Evolutionary conservation across 345 rosid species (phyloP).

Genomic region (Salix brachista): DNA sequence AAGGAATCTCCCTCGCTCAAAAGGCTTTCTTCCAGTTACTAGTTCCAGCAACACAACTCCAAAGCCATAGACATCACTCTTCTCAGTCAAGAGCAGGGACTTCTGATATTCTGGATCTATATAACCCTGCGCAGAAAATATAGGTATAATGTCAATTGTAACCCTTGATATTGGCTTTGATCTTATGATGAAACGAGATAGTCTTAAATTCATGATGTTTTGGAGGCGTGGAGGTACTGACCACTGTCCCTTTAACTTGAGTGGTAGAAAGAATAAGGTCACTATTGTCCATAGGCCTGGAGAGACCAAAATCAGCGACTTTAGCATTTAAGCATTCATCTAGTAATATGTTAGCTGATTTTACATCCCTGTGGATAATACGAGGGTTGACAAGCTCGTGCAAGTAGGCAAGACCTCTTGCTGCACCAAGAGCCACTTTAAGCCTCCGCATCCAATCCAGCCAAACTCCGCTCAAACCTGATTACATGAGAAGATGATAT

Average conservation of each 20-base stretch:
- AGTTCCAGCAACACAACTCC: constrained; percentile 85
- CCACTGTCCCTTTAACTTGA: constrained; percentile 97
- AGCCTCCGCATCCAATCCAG: constrained; percentile 41
- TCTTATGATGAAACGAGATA: too few relatives aligned
- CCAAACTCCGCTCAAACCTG: too few relatives aligned
- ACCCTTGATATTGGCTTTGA: too few relatives aligned
- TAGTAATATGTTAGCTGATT: constrained; percentile 71
- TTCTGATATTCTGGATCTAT: constrained; percentile 88
- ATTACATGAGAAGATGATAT: too few relatives aligned
- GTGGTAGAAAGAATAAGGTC: constrained; percentile 73
- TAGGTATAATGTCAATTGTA: not conserved
- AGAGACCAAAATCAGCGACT: constrained; percentile 91
- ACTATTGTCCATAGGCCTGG: constrained; percentile 52
- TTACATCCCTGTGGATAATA: constrained; percentile 86
- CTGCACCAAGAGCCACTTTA: constrained; percentile 69
- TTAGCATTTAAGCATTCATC: constrained; percentile 76
- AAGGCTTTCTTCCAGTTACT: constrained; percentile 61
- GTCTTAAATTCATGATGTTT: not conserved
- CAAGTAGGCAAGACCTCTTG: constrained; percentile 53
- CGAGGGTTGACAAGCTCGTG: constrained; percentile 91
- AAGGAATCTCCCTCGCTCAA: constrained; percentile 74
- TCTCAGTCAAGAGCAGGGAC: constrained; percentile 83
- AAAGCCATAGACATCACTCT: constrained; percentile 91
- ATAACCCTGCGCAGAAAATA: constrained; percentile 49
- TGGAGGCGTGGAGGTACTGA: too few relatives aligned